Evolutionary conservation across 2,329 filamentous ascomycete species (phyloP).

Genomic region (Cadophora luteo-olivacea): DNA sequence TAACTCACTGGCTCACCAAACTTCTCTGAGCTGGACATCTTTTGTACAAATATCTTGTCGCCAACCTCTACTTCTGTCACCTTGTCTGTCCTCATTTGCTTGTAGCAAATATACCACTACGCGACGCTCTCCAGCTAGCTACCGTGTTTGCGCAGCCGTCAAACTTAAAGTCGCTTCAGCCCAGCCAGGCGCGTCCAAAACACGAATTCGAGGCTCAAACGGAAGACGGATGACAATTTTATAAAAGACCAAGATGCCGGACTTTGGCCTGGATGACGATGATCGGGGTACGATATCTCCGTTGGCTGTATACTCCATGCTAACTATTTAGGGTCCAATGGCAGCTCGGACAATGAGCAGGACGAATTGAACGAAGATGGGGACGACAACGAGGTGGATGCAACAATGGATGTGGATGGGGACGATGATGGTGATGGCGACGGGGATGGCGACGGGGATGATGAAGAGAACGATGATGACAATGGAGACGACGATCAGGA

Average conservation of each 20-base stretch:
- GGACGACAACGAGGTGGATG: constrained; percentile 46
- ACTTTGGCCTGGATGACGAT: constrained; percentile 44
- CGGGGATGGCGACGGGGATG: constrained; percentile 45
- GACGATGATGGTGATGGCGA: constrained; percentile 46
- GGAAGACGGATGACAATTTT: constrained; percentile 13
- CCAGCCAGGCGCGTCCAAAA: neutral
- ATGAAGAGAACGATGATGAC: constrained; percentile 44
- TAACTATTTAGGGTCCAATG: constrained; percentile 46
- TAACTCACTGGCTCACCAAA: neutral
- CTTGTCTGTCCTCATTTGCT: neutral
- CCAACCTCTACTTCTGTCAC: neutral
- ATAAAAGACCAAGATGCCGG: constrained; percentile 37
- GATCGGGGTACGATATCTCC: constrained; percentile 38
- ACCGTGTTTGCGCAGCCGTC: neutral
- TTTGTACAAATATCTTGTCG: neutral
- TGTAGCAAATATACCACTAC: neutral
- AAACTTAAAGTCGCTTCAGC: neutral
- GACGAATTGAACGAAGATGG: constrained; percentile 64
- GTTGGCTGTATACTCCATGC: neutral
- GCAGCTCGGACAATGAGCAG: constrained; percentile 57
- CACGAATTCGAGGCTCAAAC: neutral
- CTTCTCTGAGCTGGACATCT: neutral
- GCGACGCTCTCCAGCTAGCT: neutral
- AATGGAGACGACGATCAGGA: constrained; percentile 55
- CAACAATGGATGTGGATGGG: constrained; percentile 42